A percentile compares a stretch with the other conserved stretches of the same genome.
Conservation (phyloP, 257 asterid species). For the Jaltomata sinuosa region DNA sequence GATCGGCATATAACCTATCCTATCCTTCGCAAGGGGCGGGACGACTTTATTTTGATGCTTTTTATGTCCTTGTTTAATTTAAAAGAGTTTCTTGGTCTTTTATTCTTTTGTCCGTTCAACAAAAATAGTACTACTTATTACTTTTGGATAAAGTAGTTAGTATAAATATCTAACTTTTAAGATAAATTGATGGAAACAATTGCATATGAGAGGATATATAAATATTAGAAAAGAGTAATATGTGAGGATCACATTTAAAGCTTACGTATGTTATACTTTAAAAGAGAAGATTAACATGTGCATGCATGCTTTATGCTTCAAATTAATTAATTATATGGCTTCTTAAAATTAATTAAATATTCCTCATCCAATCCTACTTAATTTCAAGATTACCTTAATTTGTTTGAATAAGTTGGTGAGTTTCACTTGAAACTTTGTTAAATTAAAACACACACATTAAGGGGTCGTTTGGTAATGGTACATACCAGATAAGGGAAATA, state of each 20-base stretch:
- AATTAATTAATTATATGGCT: neutral
- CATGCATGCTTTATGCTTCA: neutral
- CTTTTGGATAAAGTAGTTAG: neutral
- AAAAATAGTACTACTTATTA: neutral
- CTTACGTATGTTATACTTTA: too few relatives aligned
- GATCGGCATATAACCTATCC: too few relatives aligned
- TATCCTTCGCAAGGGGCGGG: too few relatives aligned
- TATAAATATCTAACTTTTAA: neutral
- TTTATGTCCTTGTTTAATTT: neutral
- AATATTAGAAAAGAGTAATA: neutral
- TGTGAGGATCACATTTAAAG: neutral
- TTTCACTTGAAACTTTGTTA: neutral
- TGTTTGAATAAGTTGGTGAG: neutral
- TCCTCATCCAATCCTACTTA: neutral
- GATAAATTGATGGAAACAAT: neutral
- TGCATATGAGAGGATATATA: neutral
- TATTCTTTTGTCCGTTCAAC: neutral
- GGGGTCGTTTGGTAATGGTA: too few relatives aligned
- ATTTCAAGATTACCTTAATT: neutral
- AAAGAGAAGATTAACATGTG: too few relatives aligned
- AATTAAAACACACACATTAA: neutral
- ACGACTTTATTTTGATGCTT: neutral
- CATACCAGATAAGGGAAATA: too few relatives aligned
- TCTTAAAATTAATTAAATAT: neutral
- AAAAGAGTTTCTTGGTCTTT: neutral